phyloP scores from a whole-genome alignment of 148 eudicot species.

The Fallopia convolvulus region DNA sequence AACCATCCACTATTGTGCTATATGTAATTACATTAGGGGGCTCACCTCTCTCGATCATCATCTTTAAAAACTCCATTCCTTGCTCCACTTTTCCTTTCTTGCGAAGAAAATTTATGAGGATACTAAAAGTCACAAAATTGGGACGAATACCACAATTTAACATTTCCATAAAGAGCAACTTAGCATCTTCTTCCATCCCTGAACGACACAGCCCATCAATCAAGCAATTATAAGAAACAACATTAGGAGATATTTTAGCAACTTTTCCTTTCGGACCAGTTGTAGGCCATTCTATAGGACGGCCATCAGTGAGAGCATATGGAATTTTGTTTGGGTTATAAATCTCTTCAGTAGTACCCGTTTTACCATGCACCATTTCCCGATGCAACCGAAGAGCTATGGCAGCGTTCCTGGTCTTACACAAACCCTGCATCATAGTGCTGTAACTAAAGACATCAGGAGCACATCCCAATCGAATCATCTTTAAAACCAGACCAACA shows the following conservation, averaged over 20 bases:
- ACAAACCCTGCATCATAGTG: conserved; percentile 18
- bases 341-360: background rate
- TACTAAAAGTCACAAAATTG: background rate
- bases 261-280: background rate
- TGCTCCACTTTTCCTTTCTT: conserved; percentile 6
- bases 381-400: conserved; percentile 17
- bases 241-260: background rate
- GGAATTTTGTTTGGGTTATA: conserved; percentile 16
- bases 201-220: background rate
- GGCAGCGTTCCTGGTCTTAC: conserved; percentile 15
- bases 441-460: conserved; percentile 17
- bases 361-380: conserved; percentile 10
- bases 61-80: no score
- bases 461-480: conserved; percentile 17
- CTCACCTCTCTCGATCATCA: no score
- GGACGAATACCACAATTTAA: conserved; percentile 14
- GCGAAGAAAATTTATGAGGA: conserved; percentile 11
- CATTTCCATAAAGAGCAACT: conserved; percentile 9
- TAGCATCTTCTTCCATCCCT: background rate
- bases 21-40: no score
- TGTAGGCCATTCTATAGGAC: background rate
- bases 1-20: no score
- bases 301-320: background rate
- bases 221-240: background rate
- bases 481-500: conserved; percentile 2